Percentiles rank a stretch among this genome's conserved stretches.
phyloP scores from a whole-genome alignment of 352 stramenopile genomes.

The Phytophthora hibernalis region DNA sequence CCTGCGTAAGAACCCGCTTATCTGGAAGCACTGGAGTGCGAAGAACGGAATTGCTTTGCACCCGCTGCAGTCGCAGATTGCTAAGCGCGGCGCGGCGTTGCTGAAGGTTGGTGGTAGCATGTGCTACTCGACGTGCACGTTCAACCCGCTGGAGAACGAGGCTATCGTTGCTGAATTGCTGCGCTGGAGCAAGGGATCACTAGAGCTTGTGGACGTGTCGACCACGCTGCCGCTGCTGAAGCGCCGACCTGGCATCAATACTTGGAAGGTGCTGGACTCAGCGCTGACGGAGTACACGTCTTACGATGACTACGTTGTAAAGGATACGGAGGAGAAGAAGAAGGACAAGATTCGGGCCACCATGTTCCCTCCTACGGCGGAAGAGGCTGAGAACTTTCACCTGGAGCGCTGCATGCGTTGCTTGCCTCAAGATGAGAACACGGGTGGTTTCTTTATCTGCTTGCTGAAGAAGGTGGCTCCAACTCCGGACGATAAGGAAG shows the following conservation, averaged over 20 bases:
- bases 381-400: conserved; percentile 78
- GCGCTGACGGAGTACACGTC: conserved; percentile 81
- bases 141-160: conserved; percentile 99
- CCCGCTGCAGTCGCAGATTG: conserved; percentile 96
- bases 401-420: conserved; percentile 97
- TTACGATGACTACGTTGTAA: conserved; percentile 68
- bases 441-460: conserved; percentile 99
- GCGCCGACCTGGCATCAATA: conserved; percentile 83
- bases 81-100: conserved; percentile 91
- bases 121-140: conserved; percentile 98
- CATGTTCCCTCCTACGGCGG: conserved; percentile 91
- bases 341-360: conserved; percentile 86
- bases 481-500: conserved; percentile 53
- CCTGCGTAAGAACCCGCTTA: conserved; percentile 97
- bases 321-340: conserved; percentile 62
- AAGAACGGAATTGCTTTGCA: conserved; percentile 94
- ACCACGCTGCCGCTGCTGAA: conserved; percentile 85
- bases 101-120: conserved; percentile 94
- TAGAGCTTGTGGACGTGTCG: conserved; percentile 93
- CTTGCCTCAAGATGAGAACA: conserved; percentile 96
- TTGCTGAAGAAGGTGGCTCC: conserved; percentile 93
- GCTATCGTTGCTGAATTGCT: conserved; percentile 98
- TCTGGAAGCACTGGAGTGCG: conserved; percentile 95
- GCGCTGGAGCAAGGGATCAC: conserved; percentile 85
- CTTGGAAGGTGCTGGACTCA: conserved; percentile 95